Evolutionary conservation across 1,284 basidiomycete species (phyloP).

Genomic region (Ganoderma multipileum): DNA sequence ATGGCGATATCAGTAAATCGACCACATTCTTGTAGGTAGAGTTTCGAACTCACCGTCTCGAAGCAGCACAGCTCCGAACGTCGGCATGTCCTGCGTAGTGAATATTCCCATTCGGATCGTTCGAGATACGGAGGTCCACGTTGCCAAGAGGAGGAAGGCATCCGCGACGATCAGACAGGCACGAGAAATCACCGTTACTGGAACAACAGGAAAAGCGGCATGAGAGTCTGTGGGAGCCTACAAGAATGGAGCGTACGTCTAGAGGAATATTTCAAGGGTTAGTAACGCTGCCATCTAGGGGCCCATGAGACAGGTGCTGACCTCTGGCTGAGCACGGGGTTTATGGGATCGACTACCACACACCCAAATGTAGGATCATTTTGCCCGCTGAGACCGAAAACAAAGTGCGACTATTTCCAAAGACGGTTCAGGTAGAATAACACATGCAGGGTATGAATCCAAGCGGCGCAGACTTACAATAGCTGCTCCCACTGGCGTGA

Average conservation of each 20-base stretch:
- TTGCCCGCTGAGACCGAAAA: background rate
- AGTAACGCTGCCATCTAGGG: background rate
- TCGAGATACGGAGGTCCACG: conserved; percentile 2
- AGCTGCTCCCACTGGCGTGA: background rate
- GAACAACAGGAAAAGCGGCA: background rate
- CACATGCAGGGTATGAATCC: background rate
- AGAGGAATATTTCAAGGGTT: background rate
- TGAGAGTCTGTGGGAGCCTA: too few species aligned
- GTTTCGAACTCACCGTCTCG: background rate
- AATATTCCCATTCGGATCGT: background rate
- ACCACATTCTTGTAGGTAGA: too few species aligned
- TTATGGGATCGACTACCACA: background rate
- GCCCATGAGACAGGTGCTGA: background rate
- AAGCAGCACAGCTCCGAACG: conserved; percentile 2
- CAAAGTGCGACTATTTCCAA: background rate
- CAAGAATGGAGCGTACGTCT: background rate
- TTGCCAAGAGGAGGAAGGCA: conserved; percentile 7
- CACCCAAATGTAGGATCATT: conserved; percentile 5
- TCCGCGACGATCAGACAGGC: conserved; percentile 8
- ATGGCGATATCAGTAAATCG: background rate
- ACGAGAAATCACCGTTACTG: conserved; percentile 9
- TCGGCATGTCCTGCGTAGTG: background rate
- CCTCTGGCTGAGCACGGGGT: conserved; percentile 3
- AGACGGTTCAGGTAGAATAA: background rate
- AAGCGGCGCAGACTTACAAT: background rate